Conservation (phyloP, 129 eudicot species). For the Artemisia argyi region DNA sequence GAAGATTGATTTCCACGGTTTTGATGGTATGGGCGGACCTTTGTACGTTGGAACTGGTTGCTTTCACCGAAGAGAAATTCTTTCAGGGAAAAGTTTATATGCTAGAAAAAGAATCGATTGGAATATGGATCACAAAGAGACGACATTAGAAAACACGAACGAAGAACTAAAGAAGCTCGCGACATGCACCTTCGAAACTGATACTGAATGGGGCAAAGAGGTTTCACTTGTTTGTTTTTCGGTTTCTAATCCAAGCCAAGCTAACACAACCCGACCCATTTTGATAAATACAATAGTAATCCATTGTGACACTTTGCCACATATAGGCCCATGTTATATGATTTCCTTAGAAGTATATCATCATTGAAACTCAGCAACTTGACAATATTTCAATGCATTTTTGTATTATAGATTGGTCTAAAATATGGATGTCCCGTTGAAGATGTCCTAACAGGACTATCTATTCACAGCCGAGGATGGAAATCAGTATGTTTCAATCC, state of each 20-base stretch:
- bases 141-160: slow-evolving; percentile 13
- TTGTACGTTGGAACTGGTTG: too few relatives aligned
- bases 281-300: background rate
- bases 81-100: slow-evolving; percentile 49
- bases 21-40: too few relatives aligned
- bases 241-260: background rate
- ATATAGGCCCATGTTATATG: background rate
- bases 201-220: slow-evolving; percentile 86
- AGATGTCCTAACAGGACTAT: slow-evolving; percentile 81
- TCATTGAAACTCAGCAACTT: background rate
- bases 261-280: too few relatives aligned
- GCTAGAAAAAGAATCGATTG: slow-evolving; percentile 33
- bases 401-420: slow-evolving; percentile 58
- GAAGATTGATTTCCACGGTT: slow-evolving; percentile 74
- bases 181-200: slow-evolving; percentile 59
- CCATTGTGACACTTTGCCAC: background rate
- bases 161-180: slow-evolving; percentile 45
- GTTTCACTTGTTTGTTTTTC: slow-evolving; percentile 29
- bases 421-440: slow-evolving; percentile 80
- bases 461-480: slow-evolving; percentile 84
- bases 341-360: background rate
- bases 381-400: background rate
- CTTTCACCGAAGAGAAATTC: too few relatives aligned
- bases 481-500: slow-evolving; percentile 71
- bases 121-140: slow-evolving; percentile 25